Conservation (phyloP, 1,139 yeast genomes). For the Pichia inconspicua region DNA sequence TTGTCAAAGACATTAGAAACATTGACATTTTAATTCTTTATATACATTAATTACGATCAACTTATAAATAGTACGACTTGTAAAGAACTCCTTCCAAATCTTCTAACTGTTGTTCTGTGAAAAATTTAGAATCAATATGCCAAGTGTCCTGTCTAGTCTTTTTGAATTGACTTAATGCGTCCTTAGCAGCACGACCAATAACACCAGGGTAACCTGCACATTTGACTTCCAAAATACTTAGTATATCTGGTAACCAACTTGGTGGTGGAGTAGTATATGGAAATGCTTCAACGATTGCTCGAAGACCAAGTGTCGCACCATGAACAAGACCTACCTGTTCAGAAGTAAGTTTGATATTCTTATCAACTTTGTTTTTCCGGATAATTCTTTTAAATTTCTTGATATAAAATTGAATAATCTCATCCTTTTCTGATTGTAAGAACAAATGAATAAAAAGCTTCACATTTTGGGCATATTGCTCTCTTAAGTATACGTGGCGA, state of each 20-base stretch:
- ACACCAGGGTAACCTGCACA: slow-evolving; percentile 66
- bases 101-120: slow-evolving; percentile 73
- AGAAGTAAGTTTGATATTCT: slow-evolving; percentile 24
- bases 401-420: slow-evolving; percentile 32
- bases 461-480: slow-evolving; percentile 64
- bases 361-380: slow-evolving; percentile 26
- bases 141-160: slow-evolving; percentile 94
- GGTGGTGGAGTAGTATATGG: slow-evolving; percentile 93
- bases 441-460: slow-evolving; percentile 78
- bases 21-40: slow-evolving; percentile 40
- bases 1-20: slow-evolving; percentile 58
- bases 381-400: slow-evolving; percentile 34
- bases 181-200: slow-evolving; percentile 81
- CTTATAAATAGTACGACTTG: slow-evolving; percentile 83
- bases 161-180: slow-evolving; percentile 74
- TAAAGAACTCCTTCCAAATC: slow-evolving; percentile 92
- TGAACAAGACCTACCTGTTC: slow-evolving; percentile 48
- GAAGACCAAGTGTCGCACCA: slow-evolving; percentile 84
- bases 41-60: neutral
- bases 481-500: slow-evolving; percentile 67
- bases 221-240: slow-evolving; percentile 62
- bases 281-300: slow-evolving; percentile 83
- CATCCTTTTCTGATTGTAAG: slow-evolving; percentile 47
- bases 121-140: slow-evolving; percentile 79
- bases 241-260: slow-evolving; percentile 71